Conservation (phyloP, 2,329 filamentous ascomycete genomes). For the Eutypella sp. region DNA sequence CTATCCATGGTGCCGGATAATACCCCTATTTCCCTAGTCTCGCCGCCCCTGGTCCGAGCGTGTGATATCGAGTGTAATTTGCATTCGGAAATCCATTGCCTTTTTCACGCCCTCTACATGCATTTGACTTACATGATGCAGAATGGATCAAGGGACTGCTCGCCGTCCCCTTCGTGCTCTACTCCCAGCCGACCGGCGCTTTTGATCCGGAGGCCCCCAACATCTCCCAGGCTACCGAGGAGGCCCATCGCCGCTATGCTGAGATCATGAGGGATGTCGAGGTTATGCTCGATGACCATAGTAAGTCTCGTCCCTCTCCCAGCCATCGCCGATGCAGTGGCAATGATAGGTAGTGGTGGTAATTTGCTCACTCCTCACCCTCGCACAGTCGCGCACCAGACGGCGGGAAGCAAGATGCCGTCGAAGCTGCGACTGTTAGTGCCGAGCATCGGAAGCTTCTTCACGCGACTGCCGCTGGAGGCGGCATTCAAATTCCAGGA, state of each 20-base stretch:
- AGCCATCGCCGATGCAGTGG: too few species aligned
- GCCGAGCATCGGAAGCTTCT: slow-evolving; percentile 87
- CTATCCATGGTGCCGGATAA: too few species aligned
- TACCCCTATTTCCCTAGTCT: too few species aligned
- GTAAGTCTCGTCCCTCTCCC: too few species aligned
- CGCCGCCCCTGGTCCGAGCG: too few species aligned
- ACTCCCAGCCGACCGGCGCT: slow-evolving; percentile 87
- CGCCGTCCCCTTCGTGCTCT: slow-evolving; percentile 92
- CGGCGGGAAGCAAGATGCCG: slow-evolving; percentile 57
- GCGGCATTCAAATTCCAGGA: slow-evolving; percentile 93
- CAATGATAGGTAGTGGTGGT: slow-evolving; percentile 3
- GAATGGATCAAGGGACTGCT: slow-evolving; percentile 97
- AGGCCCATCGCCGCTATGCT: slow-evolving; percentile 82
- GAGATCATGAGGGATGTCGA: slow-evolving; percentile 96
- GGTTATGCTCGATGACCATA: slow-evolving; percentile 85
- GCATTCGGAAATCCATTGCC: too few species aligned
- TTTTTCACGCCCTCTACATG: too few species aligned
- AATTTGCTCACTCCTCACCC: too few species aligned
- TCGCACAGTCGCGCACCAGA: slow-evolving; percentile 63
- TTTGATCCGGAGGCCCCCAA: slow-evolving; percentile 64
- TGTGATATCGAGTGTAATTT: neutral
- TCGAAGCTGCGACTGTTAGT: slow-evolving; percentile 93
- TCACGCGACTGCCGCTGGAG: slow-evolving; percentile 80
- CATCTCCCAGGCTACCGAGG: slow-evolving; percentile 67
- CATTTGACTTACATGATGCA: slow-evolving; percentile 27